These are phyloP conservation scores for Zymoseptoria pseudotritici DNA, from an alignment of 2,329 filamentous ascomycete genomes.

Conservation along the genomic window DNA sequence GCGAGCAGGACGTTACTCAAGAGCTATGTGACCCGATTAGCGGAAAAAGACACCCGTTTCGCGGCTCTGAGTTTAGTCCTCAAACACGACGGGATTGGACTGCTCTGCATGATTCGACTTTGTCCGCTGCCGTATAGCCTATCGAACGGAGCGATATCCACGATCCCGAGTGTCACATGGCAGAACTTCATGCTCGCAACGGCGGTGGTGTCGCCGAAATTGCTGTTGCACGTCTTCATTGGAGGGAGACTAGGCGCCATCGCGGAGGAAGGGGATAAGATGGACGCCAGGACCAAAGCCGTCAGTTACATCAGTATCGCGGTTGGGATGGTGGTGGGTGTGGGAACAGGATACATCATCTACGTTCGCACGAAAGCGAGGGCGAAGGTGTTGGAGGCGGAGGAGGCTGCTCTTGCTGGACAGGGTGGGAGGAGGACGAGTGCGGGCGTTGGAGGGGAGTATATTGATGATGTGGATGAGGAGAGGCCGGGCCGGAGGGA, in stretches of 20 bases:
- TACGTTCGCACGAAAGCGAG: conserved; percentile 55
- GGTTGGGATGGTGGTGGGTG: conserved; percentile 62
- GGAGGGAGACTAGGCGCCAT: conserved; percentile 74
- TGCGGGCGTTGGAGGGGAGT: conserved; percentile 32
- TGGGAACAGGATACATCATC: conserved; percentile 74
- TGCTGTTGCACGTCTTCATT: conserved; percentile 88
- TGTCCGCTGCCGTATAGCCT: conserved; percentile 90
- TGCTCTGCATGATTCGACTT: conserved; percentile 84
- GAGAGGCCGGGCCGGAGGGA: conserved; percentile 42
- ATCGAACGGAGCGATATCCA: conserved; percentile 89
- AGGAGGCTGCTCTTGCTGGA: conserved; percentile 34
- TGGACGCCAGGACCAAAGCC: conserved; percentile 69
- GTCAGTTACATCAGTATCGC: conserved; percentile 79
- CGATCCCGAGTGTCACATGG: conserved; percentile 79
- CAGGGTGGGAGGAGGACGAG: conserved; percentile 15
- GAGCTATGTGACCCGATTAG: conserved; percentile 68
- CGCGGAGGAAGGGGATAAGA: conserved; percentile 74
- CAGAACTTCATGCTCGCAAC: conserved; percentile 73
- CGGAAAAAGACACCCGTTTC: conserved; percentile 79
- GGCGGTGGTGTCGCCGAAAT: conserved; percentile 72
- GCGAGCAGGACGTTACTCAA: conserved; percentile 72
- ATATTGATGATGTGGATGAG: conserved; percentile 40
- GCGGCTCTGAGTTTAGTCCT: conserved; percentile 80
- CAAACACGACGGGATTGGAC: conserved; percentile 79
- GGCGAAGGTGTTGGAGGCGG: conserved; percentile 43